These are phyloP conservation scores for Sinapis alba DNA, from an alignment of 441 rosid species.

Conservation along the genomic window DNA sequence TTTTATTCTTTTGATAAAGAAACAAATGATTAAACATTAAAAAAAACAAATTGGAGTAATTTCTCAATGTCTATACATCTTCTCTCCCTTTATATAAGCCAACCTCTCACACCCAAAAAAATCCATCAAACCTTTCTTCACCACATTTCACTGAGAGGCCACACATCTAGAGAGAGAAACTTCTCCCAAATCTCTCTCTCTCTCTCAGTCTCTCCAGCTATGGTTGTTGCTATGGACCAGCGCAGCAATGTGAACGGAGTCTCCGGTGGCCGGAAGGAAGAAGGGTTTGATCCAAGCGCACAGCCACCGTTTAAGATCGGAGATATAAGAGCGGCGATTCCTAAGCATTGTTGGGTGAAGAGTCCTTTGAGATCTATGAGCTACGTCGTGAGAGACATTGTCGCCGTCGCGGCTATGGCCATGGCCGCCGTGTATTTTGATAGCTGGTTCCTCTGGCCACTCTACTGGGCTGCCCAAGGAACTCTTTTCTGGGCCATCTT, in stretches of 20 bases:
- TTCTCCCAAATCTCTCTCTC: slow-evolving; percentile 2
- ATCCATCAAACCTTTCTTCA: slow-evolving; percentile 36
- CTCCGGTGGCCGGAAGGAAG: slow-evolving; percentile 27
- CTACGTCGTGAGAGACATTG: slow-evolving; percentile 40
- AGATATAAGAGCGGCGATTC: slow-evolving; percentile 47
- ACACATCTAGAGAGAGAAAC: slow-evolving; percentile 20
- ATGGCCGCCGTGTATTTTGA: slow-evolving; percentile 38
- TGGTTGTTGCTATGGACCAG: slow-evolving; percentile 39
- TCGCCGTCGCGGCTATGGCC: slow-evolving; percentile 36
- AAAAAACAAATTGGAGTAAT: neutral
- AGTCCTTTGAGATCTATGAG: slow-evolving; percentile 44
- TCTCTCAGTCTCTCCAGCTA: slow-evolving; percentile 9
- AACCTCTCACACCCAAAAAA: slow-evolving; percentile 22
- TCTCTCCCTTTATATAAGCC: slow-evolving; percentile 34
- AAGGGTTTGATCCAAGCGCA: slow-evolving; percentile 42
- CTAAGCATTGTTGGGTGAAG: slow-evolving; percentile 46
- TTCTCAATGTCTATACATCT: slow-evolving; percentile 10
- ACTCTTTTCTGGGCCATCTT: slow-evolving; percentile 49
- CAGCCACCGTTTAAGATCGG: slow-evolving; percentile 47
- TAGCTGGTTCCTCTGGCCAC: slow-evolving; percentile 43
- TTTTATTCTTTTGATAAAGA: neutral
- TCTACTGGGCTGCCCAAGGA: slow-evolving; percentile 47
- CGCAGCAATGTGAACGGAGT: slow-evolving; percentile 34
- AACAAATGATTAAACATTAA: neutral
- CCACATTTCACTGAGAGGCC: slow-evolving; percentile 30